Evolutionary conservation across 2,329 filamentous ascomycete species (phyloP), one percentile per base, ranked within the genome.

Genomic region (Cladosporium sp.): DNA sequence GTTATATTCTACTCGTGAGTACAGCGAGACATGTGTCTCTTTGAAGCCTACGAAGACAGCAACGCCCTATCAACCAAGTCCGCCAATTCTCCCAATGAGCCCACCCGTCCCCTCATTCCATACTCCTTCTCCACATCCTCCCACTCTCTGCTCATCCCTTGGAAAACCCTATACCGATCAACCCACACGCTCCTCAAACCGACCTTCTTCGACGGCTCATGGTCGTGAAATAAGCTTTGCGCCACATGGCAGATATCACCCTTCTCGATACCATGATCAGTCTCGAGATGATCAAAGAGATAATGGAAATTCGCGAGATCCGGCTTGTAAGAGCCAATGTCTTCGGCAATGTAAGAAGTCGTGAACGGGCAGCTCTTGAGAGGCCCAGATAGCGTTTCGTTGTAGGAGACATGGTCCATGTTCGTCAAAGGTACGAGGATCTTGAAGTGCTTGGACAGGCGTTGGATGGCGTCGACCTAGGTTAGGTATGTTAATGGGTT

Each of bases 251-350:
- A 73, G 55, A 92, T 80, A 67, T 87, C 79, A 0, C 79, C 78
- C 70, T 85, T 86, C 34, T 83, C 81, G 0, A 90, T 74, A 0
- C 84, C 87, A 62, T 90, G 84, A 5, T 86, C 83, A 2, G 76
- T 71, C 71, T 84, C 78, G 21, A 86, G 83, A 34, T 83, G 80
- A 14, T 76, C 74, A 18, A 92, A 79, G 77, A 92, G 79, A 72
- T 90, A 89, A 64, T 85, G 80, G 70, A 93, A 93, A 71, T 92
- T 92, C 28, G 75, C 75, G 36, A 78, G 75, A 67, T 85, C 79
- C 0, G 91, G 91, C 80, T 93, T 93, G 76, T 92, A 93, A 5
- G 81, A 83, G 1, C 90, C 89, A 63, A 92, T 87, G 51, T 90
- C 85, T 77, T 92, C 82, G 2, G 90, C 90, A 2, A 89, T 92